These are phyloP conservation scores for Ustilago esculenta DNA, from an alignment of 1,284 basidiomycete species.

Conservation along the genomic window DNA sequence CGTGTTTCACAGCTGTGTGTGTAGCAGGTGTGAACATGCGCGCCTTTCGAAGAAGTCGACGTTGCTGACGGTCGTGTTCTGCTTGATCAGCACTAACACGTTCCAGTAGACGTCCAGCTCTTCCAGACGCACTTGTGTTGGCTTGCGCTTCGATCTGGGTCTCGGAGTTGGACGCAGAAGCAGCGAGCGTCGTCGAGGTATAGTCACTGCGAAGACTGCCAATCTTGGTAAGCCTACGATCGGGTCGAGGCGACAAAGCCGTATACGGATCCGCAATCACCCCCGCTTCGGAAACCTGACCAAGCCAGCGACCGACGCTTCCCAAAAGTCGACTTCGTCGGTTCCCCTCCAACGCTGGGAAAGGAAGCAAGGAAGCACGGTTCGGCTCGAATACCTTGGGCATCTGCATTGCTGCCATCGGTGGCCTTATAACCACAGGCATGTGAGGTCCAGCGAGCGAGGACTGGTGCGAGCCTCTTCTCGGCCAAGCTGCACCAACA, in stretches of 20 bases:
- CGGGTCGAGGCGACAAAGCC: constrained; percentile 27
- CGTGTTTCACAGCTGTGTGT: background rate
- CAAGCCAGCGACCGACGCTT: constrained; percentile 36
- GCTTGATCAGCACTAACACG: constrained; percentile 23
- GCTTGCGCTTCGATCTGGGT: constrained; percentile 14
- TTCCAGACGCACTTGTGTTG: constrained; percentile 7
- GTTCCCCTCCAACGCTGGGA: constrained; percentile 26
- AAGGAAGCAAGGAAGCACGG: constrained; percentile 20
- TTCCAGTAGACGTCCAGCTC: constrained; percentile 18
- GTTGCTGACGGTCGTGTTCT: constrained; percentile 36
- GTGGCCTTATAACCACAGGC: constrained; percentile 1
- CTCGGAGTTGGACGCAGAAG: constrained; percentile 16
- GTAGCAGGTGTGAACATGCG: constrained; percentile 9
- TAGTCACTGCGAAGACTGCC: constrained; percentile 40
- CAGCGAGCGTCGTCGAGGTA: constrained; percentile 29
- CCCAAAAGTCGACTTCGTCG: constrained; percentile 22
- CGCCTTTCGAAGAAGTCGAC: constrained; percentile 25
- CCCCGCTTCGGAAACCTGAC: constrained; percentile 28
- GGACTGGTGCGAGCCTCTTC: constrained; percentile 9
- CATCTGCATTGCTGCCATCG: constrained; percentile 4
- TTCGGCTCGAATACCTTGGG: constrained; percentile 30
- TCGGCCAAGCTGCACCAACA: constrained; percentile 38
- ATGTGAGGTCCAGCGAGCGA: background rate
- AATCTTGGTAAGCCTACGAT: constrained; percentile 33
- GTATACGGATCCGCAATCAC: constrained; percentile 34